Evolutionary conservation across 305 asterid species (phyloP), one percentile per base, ranked within the genome.

Genomic region (Solanum chacoense): DNA sequence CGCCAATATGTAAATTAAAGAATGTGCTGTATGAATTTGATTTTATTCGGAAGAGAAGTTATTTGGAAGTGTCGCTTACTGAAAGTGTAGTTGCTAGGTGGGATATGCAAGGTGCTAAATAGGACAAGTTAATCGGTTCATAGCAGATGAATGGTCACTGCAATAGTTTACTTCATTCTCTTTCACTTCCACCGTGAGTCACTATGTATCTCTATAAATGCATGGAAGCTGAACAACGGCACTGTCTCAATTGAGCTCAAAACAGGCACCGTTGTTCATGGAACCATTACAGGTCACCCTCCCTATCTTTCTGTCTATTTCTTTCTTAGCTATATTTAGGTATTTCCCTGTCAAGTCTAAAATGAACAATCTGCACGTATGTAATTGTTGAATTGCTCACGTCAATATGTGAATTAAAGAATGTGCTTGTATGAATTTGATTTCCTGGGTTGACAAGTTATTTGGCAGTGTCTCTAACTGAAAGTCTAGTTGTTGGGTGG

Each of bases 181-280:
- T 69, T 71, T 71, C 77, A 81, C 26, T 81, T 28, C 22, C 77
- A 42, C 35, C 10, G 7, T 22, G 84, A 77, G 84, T 37, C 34
- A 24, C 22, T n/a, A 12, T 78, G 59, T 78, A 36, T 36, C 34
- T 37, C 55, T 12, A 37, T 78, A 36, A n/a, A 78, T n/a, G 32
- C 63, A 78, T 37, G 59, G 34, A 78, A 36, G 9, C 40, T 84
- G 92, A 95, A 94, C 96, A 96, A 96, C 75, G 99, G 95, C 91
- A 96, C 98, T 4, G 99, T 96, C 34, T 96, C 98, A 69, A 96
- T 96, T 91, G 99, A 96, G 94, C 98, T 96, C 4, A 96, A 96
- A 90, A 95, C 94, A 16, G 99, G 99, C 88, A 93, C 98, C 22
- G 93, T 95, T 63, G 98, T 96, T 67, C 94, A 96, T 65, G 99